Evolutionary conservation across 495 filamentous ascomycete species (phyloP), one percentile per base, ranked within the genome.

Genomic region (Neurospora terricola): DNA sequence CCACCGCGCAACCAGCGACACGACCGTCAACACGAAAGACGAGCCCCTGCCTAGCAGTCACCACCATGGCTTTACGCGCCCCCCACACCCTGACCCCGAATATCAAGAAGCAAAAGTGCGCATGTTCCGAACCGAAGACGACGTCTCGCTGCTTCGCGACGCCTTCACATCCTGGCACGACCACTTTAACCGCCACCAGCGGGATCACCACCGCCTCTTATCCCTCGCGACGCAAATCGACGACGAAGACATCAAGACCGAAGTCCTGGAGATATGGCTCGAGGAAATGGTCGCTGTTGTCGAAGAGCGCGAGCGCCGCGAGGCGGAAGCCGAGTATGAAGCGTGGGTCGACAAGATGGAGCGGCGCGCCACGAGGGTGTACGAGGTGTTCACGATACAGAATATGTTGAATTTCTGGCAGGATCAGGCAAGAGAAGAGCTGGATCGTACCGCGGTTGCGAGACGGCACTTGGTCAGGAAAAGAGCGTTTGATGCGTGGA

Each of bases 401-500:
- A 77, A 74, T 38, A 73, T 71, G 42, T 69, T 78, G 38, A 42
- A 40, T 9, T 45, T 73, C 37, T 80, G 79, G 79, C 75, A 76
- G 36, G 74, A 70, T n/a, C 48, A 37, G 3, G 77, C 80, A 0
- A 59, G 54, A 3, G 78, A 81, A 1, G 79, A 81, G 66, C 59
- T 71, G 43, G 78, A 86, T 39, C 84, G 86, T 27, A 91, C 90
- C 0, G 87, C 85, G 11, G 83, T 86, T 38, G 92, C 91, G 23
- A 86, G 91, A 62, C 81, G 87, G 73, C 91, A 92, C 80, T 84
- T 94, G n/a, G 81, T 94, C 14, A 81, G 90, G 75, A 87, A 89
- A 59, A 90, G 89, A 43, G 92, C 90, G 73, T 96, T 96, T 78
- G 89, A 90, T 73, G 88, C 89, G 6, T 96, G 93, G 93, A 86